phyloP scores from a whole-genome alignment of 2,329 filamentous ascomycete species.

The Phialophora verrucosa region DNA sequence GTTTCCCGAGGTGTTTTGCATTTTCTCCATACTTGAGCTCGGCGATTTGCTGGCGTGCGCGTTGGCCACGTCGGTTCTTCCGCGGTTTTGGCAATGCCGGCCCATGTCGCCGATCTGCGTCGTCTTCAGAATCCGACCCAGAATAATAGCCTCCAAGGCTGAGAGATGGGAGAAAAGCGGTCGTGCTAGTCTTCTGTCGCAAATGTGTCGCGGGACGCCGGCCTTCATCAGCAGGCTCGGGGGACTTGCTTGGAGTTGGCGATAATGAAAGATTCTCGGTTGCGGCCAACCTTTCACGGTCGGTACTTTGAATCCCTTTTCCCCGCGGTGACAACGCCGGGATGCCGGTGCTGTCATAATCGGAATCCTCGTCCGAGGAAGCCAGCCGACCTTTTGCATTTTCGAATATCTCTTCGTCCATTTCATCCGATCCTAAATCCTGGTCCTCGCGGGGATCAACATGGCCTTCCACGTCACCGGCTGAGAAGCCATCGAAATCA shows the following conservation, averaged over 20 bases:
- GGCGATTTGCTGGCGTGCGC: conserved; percentile 64
- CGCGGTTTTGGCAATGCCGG: conserved; percentile 46
- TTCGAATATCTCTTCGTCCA: conserved; percentile 23
- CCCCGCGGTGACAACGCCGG: not conserved
- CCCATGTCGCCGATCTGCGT: conserved; percentile 46
- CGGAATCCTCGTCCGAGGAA: conserved; percentile 27
- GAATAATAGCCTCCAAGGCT: conserved; percentile 67
- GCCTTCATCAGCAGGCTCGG: not conserved
- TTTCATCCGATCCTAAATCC: conserved; percentile 9
- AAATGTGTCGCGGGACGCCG: not conserved
- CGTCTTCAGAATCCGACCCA: conserved; percentile 62
- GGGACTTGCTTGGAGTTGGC: conserved; percentile 17
- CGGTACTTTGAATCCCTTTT: too few relatives aligned
- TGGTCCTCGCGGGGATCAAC: conserved; percentile 2
- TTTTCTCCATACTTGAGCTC: conserved; percentile 66
- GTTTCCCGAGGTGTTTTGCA: conserved; percentile 63
- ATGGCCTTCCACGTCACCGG: conserved; percentile 20
- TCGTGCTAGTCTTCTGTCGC: conserved; percentile 40
- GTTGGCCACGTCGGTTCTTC: conserved; percentile 66
- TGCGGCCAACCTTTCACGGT: not conserved
- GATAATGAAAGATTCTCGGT: conserved; percentile 24
- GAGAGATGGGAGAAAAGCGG: conserved; percentile 66
- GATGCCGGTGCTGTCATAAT: not conserved
- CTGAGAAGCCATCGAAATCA: conserved; percentile 40
- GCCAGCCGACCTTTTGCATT: conserved; percentile 22